phyloP scores from a whole-genome alignment of 208 protist genomes.

The Trypanosoma avium region DNA sequence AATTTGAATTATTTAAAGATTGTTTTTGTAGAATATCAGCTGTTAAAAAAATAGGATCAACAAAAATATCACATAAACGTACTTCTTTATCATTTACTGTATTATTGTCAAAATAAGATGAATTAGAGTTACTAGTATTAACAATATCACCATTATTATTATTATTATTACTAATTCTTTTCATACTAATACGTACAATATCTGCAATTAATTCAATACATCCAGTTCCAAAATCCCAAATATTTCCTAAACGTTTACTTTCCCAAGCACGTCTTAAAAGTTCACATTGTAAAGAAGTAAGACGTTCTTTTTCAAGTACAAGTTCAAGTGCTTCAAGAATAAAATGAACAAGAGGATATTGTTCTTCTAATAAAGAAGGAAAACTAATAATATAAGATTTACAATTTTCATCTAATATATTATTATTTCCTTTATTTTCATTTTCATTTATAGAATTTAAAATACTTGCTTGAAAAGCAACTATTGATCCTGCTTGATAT shows the following conservation, averaged over 20 bases:
- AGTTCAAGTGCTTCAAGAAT: conserved; percentile 56
- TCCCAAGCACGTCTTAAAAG: conserved; percentile 37
- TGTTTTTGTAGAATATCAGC: conserved; percentile 11
- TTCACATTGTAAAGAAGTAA: conserved; percentile 49
- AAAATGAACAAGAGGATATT: conserved; percentile 45
- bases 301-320: conserved; percentile 36
- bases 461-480: conserved; percentile 16
- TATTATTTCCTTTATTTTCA: background rate
- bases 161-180: conserved; percentile 11
- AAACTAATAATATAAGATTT: conserved; percentile 26
- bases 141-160: background rate
- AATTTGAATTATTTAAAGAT: background rate
- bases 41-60: conserved; percentile 23
- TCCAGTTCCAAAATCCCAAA: conserved; percentile 23
- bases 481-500: conserved; percentile 25
- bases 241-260: conserved; percentile 20
- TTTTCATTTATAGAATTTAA: background rate
- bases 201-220: conserved; percentile 26
- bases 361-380: conserved; percentile 33
- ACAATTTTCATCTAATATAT: background rate
- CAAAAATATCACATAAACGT: conserved; percentile 25
- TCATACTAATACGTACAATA: conserved; percentile 24
- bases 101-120: background rate
- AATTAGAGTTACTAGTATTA: background rate
- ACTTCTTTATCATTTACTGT: background rate